Evolutionary conservation across 1,139 yeast genomes (phyloP), one percentile per base, ranked within the genome.

Genomic region (Magnusiomyces clavatus): DNA sequence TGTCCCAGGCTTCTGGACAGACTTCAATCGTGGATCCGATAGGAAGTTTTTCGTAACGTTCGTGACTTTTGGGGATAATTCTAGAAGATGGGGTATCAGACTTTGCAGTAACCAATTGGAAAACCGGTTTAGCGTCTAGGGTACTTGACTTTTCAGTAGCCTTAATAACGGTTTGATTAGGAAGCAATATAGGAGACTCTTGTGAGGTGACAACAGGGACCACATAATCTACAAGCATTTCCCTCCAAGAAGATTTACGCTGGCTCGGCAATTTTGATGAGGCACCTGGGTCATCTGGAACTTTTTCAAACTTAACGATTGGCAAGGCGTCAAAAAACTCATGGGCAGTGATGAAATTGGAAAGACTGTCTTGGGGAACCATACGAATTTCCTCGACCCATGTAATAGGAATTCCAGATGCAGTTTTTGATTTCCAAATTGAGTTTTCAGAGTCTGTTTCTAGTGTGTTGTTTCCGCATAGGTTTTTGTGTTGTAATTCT

Each of bases 311-410:
- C 56, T 83, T 77, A 58, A 83, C 82, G 29, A 87, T 82, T 0
- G 96, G 95, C 54, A 87, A 72, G 0, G 96, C 95, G 68, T 87
- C 96, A 63, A 84, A 87, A 61, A 87, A 87, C 64, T 87, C 96
- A 64, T 87, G 96, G 0, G 95, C 95, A 51, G 87, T 64, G 8
- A 86, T 73, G 63, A 78, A 86, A 56, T 86, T 83, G 40, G 87
- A 77, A 17, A 62, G 50, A 5, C 58, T 58, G 29, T 51, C 51
- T 0, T 66, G 63, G 8, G 70, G 68, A 11, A 82, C 66, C 54
- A 81, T 83, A 55, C 75, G 74, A 54, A 85, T 86, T 14, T 83
- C 81, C 55, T 82, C 86, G n/a, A 77, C 74, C 96, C 96, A 87
- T 39, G 66, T 69, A 6, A 83, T 73, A 0, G 65, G 64, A 48